phyloP scores from a whole-genome alignment of 2,329 filamentous ascomycete species.

The Huntiella decipiens region DNA sequence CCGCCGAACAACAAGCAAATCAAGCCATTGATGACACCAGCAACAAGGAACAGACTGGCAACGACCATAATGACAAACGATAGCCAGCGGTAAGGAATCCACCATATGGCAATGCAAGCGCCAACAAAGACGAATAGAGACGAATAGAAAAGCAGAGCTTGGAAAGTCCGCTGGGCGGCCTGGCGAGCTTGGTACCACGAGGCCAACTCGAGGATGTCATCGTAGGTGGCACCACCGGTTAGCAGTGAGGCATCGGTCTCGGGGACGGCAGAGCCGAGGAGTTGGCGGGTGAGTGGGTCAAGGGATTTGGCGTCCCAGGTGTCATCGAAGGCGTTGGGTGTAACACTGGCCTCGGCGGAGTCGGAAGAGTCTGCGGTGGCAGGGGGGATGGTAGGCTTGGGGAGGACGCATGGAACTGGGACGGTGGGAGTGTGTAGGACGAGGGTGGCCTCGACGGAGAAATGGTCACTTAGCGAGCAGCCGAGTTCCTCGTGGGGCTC shows the following conservation, averaged over 20 bases:
- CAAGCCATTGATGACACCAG: slow-evolving; percentile 65
- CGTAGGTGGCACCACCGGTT: slow-evolving; percentile 20
- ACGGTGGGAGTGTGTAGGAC: slow-evolving; percentile 23
- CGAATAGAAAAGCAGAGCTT: slow-evolving; percentile 53
- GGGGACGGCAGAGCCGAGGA: slow-evolving; percentile 15
- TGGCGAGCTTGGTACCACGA: slow-evolving; percentile 52
- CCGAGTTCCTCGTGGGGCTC: slow-evolving; percentile 60
- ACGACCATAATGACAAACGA: slow-evolving; percentile 64
- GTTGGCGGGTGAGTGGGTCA: slow-evolving; percentile 18
- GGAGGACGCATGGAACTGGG: slow-evolving; percentile 11
- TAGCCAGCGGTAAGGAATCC: slow-evolving; percentile 56
- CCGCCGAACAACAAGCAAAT: slow-evolving; percentile 77
- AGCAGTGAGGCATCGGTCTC: slow-evolving; percentile 13
- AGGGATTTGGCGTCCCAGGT: slow-evolving; percentile 13
- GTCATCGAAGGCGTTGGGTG: slow-evolving; percentile 12
- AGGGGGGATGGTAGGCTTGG: slow-evolving; percentile 2
- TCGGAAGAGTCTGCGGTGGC: slow-evolving; percentile 7
- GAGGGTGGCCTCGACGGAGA: slow-evolving; percentile 71
- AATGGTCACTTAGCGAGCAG: slow-evolving; percentile 88
- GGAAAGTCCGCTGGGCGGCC: slow-evolving; percentile 48
- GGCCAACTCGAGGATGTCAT: slow-evolving; percentile 55
- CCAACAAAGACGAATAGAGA: slow-evolving; percentile 49
- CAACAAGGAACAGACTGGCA: slow-evolving; percentile 56
- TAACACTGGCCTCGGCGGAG: slow-evolving; percentile 11
- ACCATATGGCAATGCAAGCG: slow-evolving; percentile 73